Conservation (phyloP, 805 yeast species). For the Saccharomycopsis oosterbeekiorum region DNA sequence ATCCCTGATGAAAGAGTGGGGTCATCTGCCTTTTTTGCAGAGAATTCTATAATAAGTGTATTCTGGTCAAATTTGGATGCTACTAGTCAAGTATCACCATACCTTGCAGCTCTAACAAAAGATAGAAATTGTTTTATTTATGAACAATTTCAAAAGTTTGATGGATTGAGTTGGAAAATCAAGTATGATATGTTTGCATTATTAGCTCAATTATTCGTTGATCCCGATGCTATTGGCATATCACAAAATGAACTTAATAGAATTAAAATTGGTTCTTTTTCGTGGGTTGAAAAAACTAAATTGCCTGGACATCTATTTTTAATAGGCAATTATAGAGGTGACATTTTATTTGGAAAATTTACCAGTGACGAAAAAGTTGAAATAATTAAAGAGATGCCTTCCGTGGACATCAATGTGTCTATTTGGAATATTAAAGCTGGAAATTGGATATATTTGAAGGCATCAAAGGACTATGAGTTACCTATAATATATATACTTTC, state of each 20-base stretch:
- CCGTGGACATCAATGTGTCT: neutral
- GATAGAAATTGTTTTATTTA: conserved; percentile 8
- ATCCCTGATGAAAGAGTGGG: neutral
- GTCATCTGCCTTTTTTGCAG: conserved; percentile 1
- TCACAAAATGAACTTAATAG: neutral
- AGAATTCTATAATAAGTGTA: neutral
- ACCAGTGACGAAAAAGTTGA: neutral
- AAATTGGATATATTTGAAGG: neutral
- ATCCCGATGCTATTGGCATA: neutral
- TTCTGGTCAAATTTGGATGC: conserved; percentile 8
- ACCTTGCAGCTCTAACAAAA: conserved; percentile 7
- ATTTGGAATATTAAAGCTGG: neutral
- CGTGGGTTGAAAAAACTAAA: conserved; percentile 3
- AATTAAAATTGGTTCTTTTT: conserved; percentile 1
- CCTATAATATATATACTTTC: neutral
- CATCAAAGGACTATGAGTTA: neutral
- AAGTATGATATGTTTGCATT: neutral
- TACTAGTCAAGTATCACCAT: neutral
- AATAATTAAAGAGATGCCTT: neutral
- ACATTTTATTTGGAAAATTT: conserved; percentile 2
- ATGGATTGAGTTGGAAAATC: neutral
- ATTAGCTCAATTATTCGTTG: neutral
- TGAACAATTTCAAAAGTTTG: neutral
- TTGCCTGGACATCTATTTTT: neutral
- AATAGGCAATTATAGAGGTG: conserved; percentile 5